phyloP scores from a whole-genome alignment of 2,329 filamentous ascomycete genomes.

The Exophiala mesophila region DNA sequence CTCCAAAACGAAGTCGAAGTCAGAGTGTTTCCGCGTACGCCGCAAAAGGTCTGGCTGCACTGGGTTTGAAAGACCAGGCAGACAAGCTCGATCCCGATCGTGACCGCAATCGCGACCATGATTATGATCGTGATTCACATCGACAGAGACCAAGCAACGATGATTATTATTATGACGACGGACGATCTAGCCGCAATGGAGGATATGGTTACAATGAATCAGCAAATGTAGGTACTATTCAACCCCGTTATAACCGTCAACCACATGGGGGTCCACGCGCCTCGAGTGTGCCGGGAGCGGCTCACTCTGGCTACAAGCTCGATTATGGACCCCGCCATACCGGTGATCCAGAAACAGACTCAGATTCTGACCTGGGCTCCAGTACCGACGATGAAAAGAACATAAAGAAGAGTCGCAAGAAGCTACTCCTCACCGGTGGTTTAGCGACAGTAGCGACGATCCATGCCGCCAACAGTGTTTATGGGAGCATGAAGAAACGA shows the following conservation, averaged over 20 bases:
- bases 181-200: conserved; percentile 33
- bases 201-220: conserved; percentile 33
- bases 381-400: conserved; percentile 59
- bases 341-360: conserved; percentile 33
- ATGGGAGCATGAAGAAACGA: conserved; percentile 59
- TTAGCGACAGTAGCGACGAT: conserved; percentile 65
- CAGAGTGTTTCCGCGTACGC: conserved; percentile 44
- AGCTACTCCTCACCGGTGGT: conserved; percentile 61
- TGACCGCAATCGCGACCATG: conserved; percentile 26
- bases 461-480: conserved; percentile 62
- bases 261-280: conserved; percentile 23
- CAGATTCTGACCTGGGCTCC: conserved; percentile 50
- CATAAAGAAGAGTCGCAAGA: conserved; percentile 61
- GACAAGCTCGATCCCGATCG: conserved; percentile 29
- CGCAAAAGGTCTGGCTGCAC: conserved; percentile 39
- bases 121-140: conserved; percentile 42
- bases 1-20: conserved; percentile 42
- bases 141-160: conserved; percentile 30
- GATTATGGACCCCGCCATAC: conserved; percentile 25
- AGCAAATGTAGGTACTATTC: conserved; percentile 42
- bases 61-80: conserved; percentile 37
- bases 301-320: conserved; percentile 21
- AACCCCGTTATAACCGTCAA: conserved; percentile 27
- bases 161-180: conserved; percentile 41
- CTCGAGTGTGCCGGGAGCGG: conserved; percentile 25